Evolutionary conservation across 768 basidiomycete genomes (phyloP).

Genomic region (Pholiota molesta): DNA sequence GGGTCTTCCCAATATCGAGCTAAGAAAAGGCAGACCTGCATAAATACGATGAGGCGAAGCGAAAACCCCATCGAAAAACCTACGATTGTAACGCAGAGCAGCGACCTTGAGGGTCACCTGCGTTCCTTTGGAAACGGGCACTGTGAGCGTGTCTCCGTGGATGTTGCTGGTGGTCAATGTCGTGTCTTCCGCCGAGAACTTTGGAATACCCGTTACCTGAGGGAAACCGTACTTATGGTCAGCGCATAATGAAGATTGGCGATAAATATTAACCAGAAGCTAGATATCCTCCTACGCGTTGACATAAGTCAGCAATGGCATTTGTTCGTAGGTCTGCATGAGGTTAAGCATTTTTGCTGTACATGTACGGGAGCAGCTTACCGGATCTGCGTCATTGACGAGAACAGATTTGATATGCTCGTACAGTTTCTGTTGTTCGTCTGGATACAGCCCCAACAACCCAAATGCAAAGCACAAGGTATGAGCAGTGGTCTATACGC

Average conservation of each 20-base stretch:
- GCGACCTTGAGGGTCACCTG: slow-evolving; percentile 36
- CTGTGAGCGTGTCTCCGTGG: slow-evolving; percentile 38
- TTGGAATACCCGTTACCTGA: slow-evolving; percentile 44
- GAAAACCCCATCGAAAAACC: slow-evolving; percentile 14
- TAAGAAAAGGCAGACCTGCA: slow-evolving; percentile 19
- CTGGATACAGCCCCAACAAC: slow-evolving; percentile 44
- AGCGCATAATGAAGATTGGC: background rate
- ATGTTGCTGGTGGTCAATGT: slow-evolving; percentile 34
- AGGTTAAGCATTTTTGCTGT: too few relatives aligned
- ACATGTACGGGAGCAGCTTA: slow-evolving; percentile 24
- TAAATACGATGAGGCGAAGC: background rate
- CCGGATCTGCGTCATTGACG: slow-evolving; percentile 33
- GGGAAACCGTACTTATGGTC: too few relatives aligned
- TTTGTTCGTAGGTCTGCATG: slow-evolving; percentile 46
- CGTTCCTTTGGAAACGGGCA: slow-evolving; percentile 48
- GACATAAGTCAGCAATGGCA: slow-evolving; percentile 40
- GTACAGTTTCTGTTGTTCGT: slow-evolving; percentile 47
- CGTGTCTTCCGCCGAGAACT: slow-evolving; percentile 49
- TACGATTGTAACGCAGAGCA: slow-evolving; percentile 57
- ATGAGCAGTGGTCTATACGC: slow-evolving; percentile 40
- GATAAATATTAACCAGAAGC: background rate
- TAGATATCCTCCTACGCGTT: slow-evolving; percentile 34
- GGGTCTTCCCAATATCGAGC: slow-evolving; percentile 62
- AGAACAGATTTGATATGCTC: slow-evolving; percentile 38
- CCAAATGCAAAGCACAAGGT: slow-evolving; percentile 44